phyloP scores from a whole-genome alignment of 306 rosid species.

The Quercus alba region DNA sequence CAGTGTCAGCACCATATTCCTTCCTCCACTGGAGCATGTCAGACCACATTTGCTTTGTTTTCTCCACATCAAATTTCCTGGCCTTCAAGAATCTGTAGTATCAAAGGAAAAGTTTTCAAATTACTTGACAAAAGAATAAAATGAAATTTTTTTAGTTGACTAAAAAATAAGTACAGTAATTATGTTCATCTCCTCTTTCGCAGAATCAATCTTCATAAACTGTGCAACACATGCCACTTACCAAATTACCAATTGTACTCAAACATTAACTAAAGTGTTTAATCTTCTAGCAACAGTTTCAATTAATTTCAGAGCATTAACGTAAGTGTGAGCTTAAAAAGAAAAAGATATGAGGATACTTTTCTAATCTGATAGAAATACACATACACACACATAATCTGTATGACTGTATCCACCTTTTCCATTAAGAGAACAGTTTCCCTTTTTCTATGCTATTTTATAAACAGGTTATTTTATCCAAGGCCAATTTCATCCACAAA shows the following conservation, averaged over 20 bases:
- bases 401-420: not conserved
- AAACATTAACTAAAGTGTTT: not conserved
- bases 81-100: constrained; percentile 78
- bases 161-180: not conserved
- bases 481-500: not conserved
- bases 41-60: constrained; percentile 90
- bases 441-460: not conserved
- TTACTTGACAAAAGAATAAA: not conserved
- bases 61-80: constrained; percentile 74
- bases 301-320: not conserved
- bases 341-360: not conserved
- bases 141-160: not conserved
- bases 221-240: not conserved
- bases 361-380: not conserved
- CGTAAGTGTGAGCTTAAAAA: not conserved
- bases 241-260: not conserved
- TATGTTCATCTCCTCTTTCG: not conserved
- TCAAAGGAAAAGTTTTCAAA: constrained; percentile 1
- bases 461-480: not conserved
- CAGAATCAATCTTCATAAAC: not conserved
- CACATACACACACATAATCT: not conserved
- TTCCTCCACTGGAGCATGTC: constrained; percentile 87
- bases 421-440: not conserved
- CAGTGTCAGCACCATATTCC: constrained; percentile 76
- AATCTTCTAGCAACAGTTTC: not conserved